Percentiles rank a stretch among this genome's conserved stretches.
Conservation (phyloP, 805 yeast species). For the Zygoascus ofunaensis region DNA sequence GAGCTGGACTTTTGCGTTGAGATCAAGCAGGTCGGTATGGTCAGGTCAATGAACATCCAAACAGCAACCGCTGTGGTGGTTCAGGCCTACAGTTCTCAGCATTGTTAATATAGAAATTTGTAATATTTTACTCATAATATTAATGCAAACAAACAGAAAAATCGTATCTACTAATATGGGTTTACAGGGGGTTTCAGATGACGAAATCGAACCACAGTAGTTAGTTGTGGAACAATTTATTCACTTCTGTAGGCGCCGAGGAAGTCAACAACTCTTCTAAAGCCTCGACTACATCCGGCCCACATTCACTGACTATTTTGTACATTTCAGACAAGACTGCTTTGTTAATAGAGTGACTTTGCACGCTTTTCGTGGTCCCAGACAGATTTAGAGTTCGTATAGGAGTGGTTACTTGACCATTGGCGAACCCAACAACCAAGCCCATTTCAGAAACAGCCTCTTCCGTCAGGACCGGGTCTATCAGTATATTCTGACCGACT, state of each 20-base stretch:
- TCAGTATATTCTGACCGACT: conserved; percentile 56
- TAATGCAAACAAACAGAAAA: not conserved
- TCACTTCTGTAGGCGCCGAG: not conserved
- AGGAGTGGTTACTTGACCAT: conserved; percentile 64
- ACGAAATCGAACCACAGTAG: too few relatives aligned
- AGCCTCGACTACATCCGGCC: conserved; percentile 52
- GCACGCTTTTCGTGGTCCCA: conserved; percentile 9
- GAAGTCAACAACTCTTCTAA: conserved; percentile 24
- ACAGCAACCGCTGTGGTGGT: conserved; percentile 94
- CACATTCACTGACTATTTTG: conserved; percentile 49
- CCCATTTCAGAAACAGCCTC: conserved; percentile 85
- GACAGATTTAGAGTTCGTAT: conserved; percentile 53
- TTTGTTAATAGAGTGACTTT: conserved; percentile 11
- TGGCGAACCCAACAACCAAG: conserved; percentile 59
- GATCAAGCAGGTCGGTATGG: conserved; percentile 84
- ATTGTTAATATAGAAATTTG: conserved; percentile 31
- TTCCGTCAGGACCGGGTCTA: conserved; percentile 87
- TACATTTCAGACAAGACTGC: conserved; percentile 41
- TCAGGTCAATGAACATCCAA: conserved; percentile 93
- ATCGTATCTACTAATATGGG: too few relatives aligned
- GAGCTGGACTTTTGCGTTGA: conserved; percentile 83
- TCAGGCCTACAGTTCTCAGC: conserved; percentile 74
- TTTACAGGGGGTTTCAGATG: too few relatives aligned
- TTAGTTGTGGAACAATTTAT: too few relatives aligned
- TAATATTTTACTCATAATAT: not conserved